Percentiles rank a stretch among this genome's conserved stretches.
Conservation (phyloP, 1,139 yeast genomes). For the Pichia sp. region DNA sequence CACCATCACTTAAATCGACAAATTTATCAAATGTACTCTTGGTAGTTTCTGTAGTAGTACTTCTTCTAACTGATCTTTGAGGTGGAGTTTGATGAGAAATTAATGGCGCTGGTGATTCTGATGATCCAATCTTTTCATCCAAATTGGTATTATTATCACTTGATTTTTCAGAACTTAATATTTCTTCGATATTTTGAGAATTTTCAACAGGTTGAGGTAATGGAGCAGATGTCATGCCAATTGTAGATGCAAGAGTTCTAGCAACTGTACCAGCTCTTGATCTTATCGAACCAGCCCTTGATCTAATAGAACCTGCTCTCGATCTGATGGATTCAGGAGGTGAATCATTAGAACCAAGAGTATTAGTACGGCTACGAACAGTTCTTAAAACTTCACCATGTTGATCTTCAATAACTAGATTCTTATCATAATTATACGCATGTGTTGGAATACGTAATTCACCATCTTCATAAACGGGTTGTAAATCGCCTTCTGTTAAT, state of each 20-base stretch:
- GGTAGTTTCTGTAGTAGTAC: conserved; percentile 5
- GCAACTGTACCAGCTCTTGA: conserved; percentile 14
- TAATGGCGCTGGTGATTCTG: neutral
- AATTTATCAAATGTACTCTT: conserved; percentile 13
- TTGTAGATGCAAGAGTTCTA: conserved; percentile 12
- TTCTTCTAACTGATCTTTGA: conserved; percentile 2
- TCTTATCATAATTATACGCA: conserved; percentile 73
- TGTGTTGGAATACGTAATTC: conserved; percentile 36
- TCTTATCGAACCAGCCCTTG: conserved; percentile 8
- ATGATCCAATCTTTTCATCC: neutral
- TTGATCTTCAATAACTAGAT: conserved; percentile 73
- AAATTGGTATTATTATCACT: neutral
- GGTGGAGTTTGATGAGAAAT: neutral
- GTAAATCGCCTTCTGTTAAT: conserved; percentile 22
- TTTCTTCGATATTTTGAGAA: neutral
- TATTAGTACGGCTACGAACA: conserved; percentile 18
- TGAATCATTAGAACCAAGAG: conserved; percentile 10
- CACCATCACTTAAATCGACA: conserved; percentile 15
- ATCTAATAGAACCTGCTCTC: conserved; percentile 8
- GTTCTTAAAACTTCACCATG: conserved; percentile 68
- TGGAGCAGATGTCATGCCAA: conserved; percentile 9
- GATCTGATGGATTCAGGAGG: conserved; percentile 5
- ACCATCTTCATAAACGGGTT: conserved; percentile 29
- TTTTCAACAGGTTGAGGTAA: neutral
- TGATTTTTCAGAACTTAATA: neutral